Evolutionary conservation across 441 rosid species (phyloP).

Genomic region (Pelargonium australe): DNA sequence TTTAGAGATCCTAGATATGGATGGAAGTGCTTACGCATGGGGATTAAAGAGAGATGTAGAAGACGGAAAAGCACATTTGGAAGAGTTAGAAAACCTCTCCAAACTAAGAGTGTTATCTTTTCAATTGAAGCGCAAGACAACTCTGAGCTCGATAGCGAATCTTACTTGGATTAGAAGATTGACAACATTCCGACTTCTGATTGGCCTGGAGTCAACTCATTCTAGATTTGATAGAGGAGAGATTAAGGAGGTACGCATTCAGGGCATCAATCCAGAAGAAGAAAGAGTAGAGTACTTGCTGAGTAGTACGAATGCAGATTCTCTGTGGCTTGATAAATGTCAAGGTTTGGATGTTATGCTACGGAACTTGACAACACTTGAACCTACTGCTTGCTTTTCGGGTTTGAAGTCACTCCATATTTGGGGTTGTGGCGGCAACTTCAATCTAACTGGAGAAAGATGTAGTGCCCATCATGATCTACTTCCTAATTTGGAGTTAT

Average conservation of each 20-base stretch:
- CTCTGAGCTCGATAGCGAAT: conserved; percentile 20
- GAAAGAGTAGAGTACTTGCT: conserved; percentile 25
- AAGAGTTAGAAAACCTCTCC: conserved; percentile 24
- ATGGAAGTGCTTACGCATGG: conserved; percentile 29
- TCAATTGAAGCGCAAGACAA: conserved; percentile 20
- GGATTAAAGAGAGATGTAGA: conserved; percentile 14
- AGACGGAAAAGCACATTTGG: conserved; percentile 27
- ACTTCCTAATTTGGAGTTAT: conserved; percentile 34
- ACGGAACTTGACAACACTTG: conserved; percentile 9
- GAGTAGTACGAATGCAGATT: conserved; percentile 20
- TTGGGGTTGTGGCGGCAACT: conserved; percentile 17
- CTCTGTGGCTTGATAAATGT: conserved; percentile 26
- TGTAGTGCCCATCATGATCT: conserved; percentile 27
- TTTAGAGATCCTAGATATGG: conserved; percentile 32
- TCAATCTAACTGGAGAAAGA: conserved; percentile 17
- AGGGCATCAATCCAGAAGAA: conserved; percentile 13
- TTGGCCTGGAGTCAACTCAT: conserved; percentile 24
- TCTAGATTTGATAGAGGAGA: background rate
- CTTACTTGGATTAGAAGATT: conserved; percentile 20
- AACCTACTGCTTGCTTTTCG: conserved; percentile 20
- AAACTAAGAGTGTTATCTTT: conserved; percentile 11
- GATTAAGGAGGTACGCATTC: background rate
- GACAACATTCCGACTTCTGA: conserved; percentile 22
- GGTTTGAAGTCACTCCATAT: conserved; percentile 24
- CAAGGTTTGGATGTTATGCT: conserved; percentile 27